Evolutionary conservation across 2,329 filamentous ascomycete genomes (phyloP).

Genomic region (Bipolaris oryzae): DNA sequence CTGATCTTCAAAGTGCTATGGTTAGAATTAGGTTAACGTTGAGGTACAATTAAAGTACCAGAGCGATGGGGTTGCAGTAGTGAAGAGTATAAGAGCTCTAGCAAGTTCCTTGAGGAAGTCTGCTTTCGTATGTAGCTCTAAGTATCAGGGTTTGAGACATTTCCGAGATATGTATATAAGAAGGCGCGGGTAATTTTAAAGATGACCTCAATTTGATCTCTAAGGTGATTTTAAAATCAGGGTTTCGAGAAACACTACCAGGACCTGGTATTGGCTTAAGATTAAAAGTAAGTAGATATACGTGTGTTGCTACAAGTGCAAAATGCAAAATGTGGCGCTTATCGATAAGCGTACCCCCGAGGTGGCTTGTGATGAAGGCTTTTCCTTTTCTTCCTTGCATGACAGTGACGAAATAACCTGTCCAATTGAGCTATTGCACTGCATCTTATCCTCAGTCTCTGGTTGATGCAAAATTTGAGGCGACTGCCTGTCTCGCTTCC

Average conservation of each 20-base stretch:
- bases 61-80: no score
- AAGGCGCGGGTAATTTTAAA: no score
- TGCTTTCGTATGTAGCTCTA: no score
- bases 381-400: background rate
- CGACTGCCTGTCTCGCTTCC: constrained; percentile 2
- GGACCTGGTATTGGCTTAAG: background rate
- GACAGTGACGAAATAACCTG: background rate
- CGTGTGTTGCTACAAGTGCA: no score
- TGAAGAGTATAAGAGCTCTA: no score
- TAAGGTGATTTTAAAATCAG: no score
- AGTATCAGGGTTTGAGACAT: background rate
- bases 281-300: background rate
- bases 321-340: constrained; percentile 1
- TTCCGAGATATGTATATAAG: background rate
- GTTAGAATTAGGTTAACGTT: no score
- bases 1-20: no score
- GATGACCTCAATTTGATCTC: no score
- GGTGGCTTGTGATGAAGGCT: background rate
- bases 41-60: no score
- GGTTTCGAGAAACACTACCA: no score
- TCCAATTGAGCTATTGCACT: background rate
- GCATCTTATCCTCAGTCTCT: background rate
- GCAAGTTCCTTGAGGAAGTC: no score
- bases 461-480: constrained; percentile 8
- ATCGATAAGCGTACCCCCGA: constrained; percentile 17